phyloP scores from a whole-genome alignment of 768 basidiomycete species.

The Mycena epipterygia region DNA sequence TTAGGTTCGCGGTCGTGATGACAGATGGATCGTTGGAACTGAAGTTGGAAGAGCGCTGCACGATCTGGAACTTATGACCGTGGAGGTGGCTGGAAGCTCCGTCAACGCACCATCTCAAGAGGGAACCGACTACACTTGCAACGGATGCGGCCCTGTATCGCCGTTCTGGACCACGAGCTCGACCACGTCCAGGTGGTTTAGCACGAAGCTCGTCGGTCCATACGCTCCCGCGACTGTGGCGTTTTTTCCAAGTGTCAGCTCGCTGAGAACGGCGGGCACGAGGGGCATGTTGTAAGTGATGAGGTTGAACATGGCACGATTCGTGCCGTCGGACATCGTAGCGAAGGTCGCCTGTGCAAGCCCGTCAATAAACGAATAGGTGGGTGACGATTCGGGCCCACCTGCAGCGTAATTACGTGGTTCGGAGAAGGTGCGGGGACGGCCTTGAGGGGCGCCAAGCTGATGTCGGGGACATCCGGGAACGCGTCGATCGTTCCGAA shows the following conservation, averaged over 20 bases:
- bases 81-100: slow-evolving; percentile 83
- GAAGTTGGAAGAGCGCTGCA: slow-evolving; percentile 78
- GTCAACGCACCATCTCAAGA: neutral
- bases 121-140: slow-evolving; percentile 64
- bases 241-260: slow-evolving; percentile 80
- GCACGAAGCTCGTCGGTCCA: slow-evolving; percentile 81
- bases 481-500: slow-evolving; percentile 69
- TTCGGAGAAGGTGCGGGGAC: slow-evolving; percentile 77
- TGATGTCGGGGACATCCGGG: slow-evolving; percentile 73
- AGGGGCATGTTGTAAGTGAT: slow-evolving; percentile 79
- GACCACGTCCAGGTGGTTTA: slow-evolving; percentile 82
- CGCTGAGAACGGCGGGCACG: slow-evolving; percentile 84
- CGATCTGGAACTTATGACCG: slow-evolving; percentile 89
- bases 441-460: slow-evolving; percentile 72
- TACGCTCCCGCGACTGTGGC: slow-evolving; percentile 80
- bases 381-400: no score
- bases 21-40: slow-evolving; percentile 79
- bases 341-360: no score
- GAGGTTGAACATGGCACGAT: slow-evolving; percentile 82
- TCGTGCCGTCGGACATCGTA: slow-evolving; percentile 89
- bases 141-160: slow-evolving; percentile 86
- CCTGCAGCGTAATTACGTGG: no score
- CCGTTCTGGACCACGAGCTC: slow-evolving; percentile 83
- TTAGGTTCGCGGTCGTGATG: slow-evolving; percentile 82
- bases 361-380: no score